A percentile compares a stretch with the other conserved stretches of the same genome.
phyloP scores from a whole-genome alignment of 768 basidiomycete species.

The Naganishia antarctica region DNA sequence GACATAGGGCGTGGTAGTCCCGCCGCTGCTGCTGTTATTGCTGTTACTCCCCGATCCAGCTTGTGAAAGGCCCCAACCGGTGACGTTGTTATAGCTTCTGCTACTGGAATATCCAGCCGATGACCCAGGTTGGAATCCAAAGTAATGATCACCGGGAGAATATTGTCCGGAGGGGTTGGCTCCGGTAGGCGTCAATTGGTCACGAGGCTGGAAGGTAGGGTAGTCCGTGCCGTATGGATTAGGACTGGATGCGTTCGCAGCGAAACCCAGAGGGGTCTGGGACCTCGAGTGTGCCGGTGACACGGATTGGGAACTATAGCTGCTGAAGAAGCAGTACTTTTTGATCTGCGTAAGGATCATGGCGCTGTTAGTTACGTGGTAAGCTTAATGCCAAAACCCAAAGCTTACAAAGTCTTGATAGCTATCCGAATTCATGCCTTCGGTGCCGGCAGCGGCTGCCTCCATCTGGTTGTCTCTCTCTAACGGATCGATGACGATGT shows the following conservation, averaged over 20 bases:
- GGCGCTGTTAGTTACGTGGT: neutral
- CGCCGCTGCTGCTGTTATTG: slow-evolving; percentile 11
- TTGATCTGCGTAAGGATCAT: slow-evolving; percentile 35
- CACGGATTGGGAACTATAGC: slow-evolving; percentile 31
- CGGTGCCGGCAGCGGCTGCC: slow-evolving; percentile 9
- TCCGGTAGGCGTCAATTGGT: slow-evolving; percentile 17
- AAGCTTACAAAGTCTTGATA: slow-evolving; percentile 48
- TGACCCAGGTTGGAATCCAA: slow-evolving; percentile 10
- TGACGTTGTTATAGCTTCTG: neutral
- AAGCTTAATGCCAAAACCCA: neutral
- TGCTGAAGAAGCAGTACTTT: slow-evolving; percentile 48
- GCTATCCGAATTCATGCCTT: slow-evolving; percentile 28
- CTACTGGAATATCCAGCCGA: neutral
- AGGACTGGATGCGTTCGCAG: neutral
- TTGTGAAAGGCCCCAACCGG: neutral
- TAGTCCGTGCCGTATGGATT: slow-evolving; percentile 22
- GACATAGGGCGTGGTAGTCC: slow-evolving; percentile 7
- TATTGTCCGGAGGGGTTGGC: neutral
- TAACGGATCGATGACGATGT: slow-evolving; percentile 37
- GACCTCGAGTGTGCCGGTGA: slow-evolving; percentile 31
- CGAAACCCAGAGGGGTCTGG: slow-evolving; percentile 21
- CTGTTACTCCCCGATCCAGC: neutral
- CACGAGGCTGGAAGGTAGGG: slow-evolving; percentile 15
- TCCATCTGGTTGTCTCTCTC: slow-evolving; percentile 30
- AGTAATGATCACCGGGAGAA: slow-evolving; percentile 6